Base-by-base conservation (phyloP, 805 yeast genomes). In the Kazachstania africana region DNA sequence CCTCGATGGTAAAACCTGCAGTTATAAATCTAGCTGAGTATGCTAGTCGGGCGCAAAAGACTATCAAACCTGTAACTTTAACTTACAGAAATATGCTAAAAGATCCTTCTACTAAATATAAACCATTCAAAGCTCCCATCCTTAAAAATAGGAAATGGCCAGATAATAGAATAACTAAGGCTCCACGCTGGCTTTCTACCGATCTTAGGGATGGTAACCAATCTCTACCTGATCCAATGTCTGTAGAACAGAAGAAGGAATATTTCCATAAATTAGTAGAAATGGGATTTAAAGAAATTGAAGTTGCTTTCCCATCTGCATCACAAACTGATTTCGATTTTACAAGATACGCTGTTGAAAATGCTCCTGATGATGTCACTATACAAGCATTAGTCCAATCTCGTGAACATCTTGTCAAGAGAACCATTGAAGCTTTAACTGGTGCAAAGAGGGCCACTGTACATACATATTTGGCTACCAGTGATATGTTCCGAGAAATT, bases 161-260 rank as follows among this genome's bases (percentile, higher is more conserved):
- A 1, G 48, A 63, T 23, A 65, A 65, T 36, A 56, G 66, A 12
- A 51, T 81, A 35, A 61, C 60, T 31, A 69, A 69, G 49, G 70
- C 85, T 3, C 93, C 93, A 14, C 63, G 91, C 43, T 80, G 91
- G 91, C 62, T 81, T 28, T 75, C 87, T 14, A 80, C 93, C 3
- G 93, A 81, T 48, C 64, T 80, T 38, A 68, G 93, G 46, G 93
- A 80, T 50, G 93, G 93, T 20, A 80, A 80, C 56, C 91, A 80
- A 59, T 75, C 87, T 5, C 65, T 80, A 43, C 88, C 91, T 0
- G 91, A 80, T 49, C 93, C 91, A 33, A 80, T 80, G 93, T 65
- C 78, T n/a, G 63, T 78, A 26, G 75, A 62, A n/a, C 87, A 80
- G 47, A 80, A 80, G 58, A 75, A 75, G 48, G 70, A 63, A 33